phyloP scores from a whole-genome alignment of 2,329 filamentous ascomycete genomes.

The Ramularia endophylla region DNA sequence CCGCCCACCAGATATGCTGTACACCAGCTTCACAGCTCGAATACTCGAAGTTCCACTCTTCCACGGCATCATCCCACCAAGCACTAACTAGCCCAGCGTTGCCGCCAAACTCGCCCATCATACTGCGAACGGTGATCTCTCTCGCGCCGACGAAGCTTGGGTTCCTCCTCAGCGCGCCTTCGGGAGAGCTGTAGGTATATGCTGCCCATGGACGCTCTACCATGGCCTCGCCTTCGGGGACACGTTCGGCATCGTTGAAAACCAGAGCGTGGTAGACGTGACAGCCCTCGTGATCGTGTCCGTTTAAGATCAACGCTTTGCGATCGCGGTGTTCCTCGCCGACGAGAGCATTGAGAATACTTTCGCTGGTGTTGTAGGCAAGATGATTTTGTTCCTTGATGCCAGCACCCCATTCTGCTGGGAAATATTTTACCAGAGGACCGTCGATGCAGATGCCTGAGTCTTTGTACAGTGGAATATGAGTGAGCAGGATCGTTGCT shows the following conservation, averaged over 20 bases:
- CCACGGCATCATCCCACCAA: constrained; percentile 72
- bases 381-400: constrained; percentile 91
- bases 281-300: constrained; percentile 93
- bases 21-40: constrained; percentile 70
- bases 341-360: constrained; percentile 77
- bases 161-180: constrained; percentile 1
- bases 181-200: neutral
- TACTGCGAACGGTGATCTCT: constrained; percentile 90
- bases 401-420: constrained; percentile 53
- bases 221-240: neutral
- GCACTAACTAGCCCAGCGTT: constrained; percentile 82
- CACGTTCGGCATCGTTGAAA: constrained; percentile 12
- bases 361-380: constrained; percentile 59
- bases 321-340: constrained; percentile 63
- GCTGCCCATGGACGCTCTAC: neutral
- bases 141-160: constrained; percentile 55
- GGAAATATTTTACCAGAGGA: constrained; percentile 76
- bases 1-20: constrained; percentile 91
- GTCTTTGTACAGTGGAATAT: constrained; percentile 83
- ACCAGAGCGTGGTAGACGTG: constrained; percentile 63
- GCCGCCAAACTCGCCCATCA: constrained; percentile 97
- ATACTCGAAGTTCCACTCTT: constrained; percentile 80
- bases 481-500: constrained; percentile 78
- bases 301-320: constrained; percentile 75
- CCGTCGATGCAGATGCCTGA: constrained; percentile 76